phyloP scores from a whole-genome alignment of 768 basidiomycete species.

The Tricholoma flavovirens region DNA sequence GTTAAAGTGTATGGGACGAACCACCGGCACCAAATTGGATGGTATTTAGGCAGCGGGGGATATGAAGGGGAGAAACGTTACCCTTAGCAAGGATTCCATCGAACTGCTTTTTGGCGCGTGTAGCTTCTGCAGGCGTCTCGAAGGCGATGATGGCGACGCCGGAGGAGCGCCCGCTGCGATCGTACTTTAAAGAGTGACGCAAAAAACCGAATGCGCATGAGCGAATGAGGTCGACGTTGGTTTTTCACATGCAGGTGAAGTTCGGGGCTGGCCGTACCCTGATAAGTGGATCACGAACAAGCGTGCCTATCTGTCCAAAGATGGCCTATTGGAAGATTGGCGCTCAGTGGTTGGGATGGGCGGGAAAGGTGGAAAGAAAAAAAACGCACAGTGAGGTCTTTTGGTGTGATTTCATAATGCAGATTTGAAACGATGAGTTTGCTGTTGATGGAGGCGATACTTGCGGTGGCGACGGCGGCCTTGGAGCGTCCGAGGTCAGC shows the following conservation, averaged over 20 bases:
- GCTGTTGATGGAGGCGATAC: constrained; percentile 34
- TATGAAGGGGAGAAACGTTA: constrained; percentile 25
- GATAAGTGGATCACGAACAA: constrained; percentile 88
- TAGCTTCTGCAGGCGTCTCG: constrained; percentile 74
- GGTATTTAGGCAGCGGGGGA: neutral
- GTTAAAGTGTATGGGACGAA: constrained; percentile 2
- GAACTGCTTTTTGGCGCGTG: constrained; percentile 76
- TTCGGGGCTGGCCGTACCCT: constrained; percentile 82
- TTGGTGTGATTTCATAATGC: constrained; percentile 87
- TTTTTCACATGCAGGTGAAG: constrained; percentile 53
- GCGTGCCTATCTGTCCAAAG: constrained; percentile 89
- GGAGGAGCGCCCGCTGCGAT: constrained; percentile 88
- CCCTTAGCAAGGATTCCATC: constrained; percentile 88
- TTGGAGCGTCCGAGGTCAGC: constrained; percentile 21
- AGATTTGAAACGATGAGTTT: constrained; percentile 80
- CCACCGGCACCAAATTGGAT: neutral
- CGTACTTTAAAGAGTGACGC: constrained; percentile 63
- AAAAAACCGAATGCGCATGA: constrained; percentile 30
- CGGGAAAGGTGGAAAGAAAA: neutral
- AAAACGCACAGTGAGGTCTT: constrained; percentile 75
- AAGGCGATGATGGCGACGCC: constrained; percentile 78
- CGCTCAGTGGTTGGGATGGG: neutral
- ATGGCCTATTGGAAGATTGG: constrained; percentile 52
- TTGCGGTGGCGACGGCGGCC: constrained; percentile 20
- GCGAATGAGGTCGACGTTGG: constrained; percentile 42